Percentiles rank a stretch among this genome's conserved stretches.
Conservation (phyloP, 2,329 filamentous ascomycete genomes). For the Beauveria brongniartii region DNA sequence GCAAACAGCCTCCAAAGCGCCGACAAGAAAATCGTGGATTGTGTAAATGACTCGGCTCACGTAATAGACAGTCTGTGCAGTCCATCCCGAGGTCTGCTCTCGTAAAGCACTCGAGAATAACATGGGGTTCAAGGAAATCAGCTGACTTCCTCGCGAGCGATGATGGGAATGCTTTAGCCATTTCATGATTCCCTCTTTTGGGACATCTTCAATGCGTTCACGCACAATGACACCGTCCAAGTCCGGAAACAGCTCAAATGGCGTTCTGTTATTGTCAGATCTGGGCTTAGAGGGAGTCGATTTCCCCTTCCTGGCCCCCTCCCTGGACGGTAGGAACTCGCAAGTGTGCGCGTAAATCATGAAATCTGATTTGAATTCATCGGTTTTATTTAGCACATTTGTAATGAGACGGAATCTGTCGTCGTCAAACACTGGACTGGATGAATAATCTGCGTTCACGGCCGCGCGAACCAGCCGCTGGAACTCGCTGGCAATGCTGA, state of each 20-base stretch:
- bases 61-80: conserved; percentile 18
- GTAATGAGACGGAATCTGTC: conserved; percentile 17
- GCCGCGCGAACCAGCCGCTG: conserved; percentile 13
- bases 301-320: neutral
- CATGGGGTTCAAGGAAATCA: conserved; percentile 16
- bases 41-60: conserved; percentile 20
- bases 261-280: neutral
- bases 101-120: conserved; percentile 18
- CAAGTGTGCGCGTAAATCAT: conserved; percentile 12
- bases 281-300: too few species aligned
- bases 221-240: conserved; percentile 6
- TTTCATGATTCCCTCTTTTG: conserved; percentile 13
- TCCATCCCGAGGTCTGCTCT: conserved; percentile 26
- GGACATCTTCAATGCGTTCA: neutral
- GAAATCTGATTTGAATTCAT: conserved; percentile 13
- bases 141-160: conserved; percentile 19
- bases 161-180: conserved; percentile 19
- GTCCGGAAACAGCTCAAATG: neutral
- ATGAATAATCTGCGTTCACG: conserved; percentile 13
- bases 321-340: conserved; percentile 6
- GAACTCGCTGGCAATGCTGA: conserved; percentile 15
- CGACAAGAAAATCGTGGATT: conserved; percentile 22
- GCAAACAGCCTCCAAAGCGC: conserved; percentile 16
- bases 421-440: conserved; percentile 9
- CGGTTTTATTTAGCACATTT: conserved; percentile 14